phyloP scores from a whole-genome alignment of 768 basidiomycete genomes.

The Psilocybe azurescens region DNA sequence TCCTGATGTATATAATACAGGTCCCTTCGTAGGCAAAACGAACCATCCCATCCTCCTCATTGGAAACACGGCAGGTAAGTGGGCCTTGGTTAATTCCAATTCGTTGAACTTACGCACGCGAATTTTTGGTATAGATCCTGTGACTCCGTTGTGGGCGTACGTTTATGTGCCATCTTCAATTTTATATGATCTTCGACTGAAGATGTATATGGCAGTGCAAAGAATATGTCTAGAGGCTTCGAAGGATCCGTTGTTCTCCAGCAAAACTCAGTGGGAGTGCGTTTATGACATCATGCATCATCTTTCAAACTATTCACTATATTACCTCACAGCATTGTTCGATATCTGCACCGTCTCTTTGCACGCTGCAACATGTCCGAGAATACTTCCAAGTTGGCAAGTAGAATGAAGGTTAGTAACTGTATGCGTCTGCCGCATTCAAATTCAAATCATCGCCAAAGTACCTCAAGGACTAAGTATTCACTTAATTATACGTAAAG shows the following conservation, averaged over 20 bases:
- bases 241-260: conserved; percentile 44
- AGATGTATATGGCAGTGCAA: conserved; percentile 34
- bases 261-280: conserved; percentile 46
- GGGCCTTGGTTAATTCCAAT: not conserved
- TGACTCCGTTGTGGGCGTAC: conserved; percentile 33
- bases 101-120: not conserved
- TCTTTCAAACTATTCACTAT: not conserved
- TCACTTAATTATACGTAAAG: no score
- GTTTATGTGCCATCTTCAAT: conserved; percentile 5
- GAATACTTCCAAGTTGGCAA: conserved; percentile 46
- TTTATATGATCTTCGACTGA: not conserved
- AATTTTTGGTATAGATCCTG: conserved; percentile 28
- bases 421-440: no score
- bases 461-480: conserved; percentile 27
- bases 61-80: conserved; percentile 44
- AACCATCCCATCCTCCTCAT: conserved; percentile 44
- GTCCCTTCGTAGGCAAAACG: conserved; percentile 41
- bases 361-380: conserved; percentile 38
- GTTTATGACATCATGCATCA: conserved; percentile 7
- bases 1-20: conserved; percentile 14
- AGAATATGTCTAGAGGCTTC: conserved; percentile 42
- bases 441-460: conserved; percentile 39
- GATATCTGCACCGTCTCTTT: conserved; percentile 35
- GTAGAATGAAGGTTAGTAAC: no score
- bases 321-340: conserved; percentile 37